Conservation (phyloP, 2,329 filamentous ascomycete genomes). For the Macrophomina phaseolina region DNA sequence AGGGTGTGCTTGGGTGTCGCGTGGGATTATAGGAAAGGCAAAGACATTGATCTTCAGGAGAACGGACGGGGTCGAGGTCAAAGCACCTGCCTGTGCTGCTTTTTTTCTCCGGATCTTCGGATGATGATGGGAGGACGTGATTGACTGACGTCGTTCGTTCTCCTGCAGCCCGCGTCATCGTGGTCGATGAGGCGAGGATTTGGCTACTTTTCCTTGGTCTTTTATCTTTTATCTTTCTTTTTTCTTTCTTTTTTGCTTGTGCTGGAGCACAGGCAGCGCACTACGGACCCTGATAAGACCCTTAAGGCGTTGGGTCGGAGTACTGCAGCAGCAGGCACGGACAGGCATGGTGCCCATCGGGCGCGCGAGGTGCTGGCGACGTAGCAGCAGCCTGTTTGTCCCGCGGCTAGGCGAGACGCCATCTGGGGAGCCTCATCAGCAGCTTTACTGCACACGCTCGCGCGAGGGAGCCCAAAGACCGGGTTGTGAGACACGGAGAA, state of each 20-base stretch:
- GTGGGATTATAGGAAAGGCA: too few species aligned
- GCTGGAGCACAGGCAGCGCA: not conserved
- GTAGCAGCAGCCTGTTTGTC: not conserved
- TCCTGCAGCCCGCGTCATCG: too few species aligned
- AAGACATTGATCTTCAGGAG: constrained; percentile 20
- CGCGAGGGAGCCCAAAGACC: not conserved
- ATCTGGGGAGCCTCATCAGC: not conserved
- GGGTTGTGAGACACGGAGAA: not conserved
- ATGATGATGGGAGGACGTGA: too few species aligned
- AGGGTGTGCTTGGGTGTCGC: not conserved
- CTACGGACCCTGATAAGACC: constrained; percentile 8
- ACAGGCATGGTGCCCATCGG: constrained; percentile 11
- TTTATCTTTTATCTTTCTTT: not conserved
- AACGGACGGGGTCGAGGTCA: not conserved
- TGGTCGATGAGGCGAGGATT: too few species aligned
- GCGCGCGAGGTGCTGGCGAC: not conserved
- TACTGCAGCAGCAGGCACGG: not conserved
- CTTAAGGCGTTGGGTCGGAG: not conserved
- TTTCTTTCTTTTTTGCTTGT: not conserved
- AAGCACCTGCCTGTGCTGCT: constrained; percentile 5
- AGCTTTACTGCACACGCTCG: not conserved
- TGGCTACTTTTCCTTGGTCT: too few species aligned
- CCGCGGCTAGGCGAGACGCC: not conserved
- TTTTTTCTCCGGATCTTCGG: constrained; percentile 3
- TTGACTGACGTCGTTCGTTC: not conserved